These are phyloP conservation scores for Hyaloscypha hepaticicola DNA, from an alignment of 495 filamentous ascomycete genomes.

Conservation along the genomic window DNA sequence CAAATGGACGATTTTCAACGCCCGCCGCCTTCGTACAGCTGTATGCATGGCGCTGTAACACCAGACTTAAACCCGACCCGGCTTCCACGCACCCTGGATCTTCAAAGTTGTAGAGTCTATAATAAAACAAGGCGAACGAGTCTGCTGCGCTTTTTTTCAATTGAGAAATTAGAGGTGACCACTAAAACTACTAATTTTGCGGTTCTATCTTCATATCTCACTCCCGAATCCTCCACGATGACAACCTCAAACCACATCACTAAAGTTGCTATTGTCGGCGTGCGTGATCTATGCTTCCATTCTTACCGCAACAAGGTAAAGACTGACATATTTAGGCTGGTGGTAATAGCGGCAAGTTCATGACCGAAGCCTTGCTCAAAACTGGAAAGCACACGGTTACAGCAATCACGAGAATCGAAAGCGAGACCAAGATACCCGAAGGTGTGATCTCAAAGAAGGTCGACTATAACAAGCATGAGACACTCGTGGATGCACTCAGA, in stretches of 20 bases:
- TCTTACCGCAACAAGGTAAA: neutral
- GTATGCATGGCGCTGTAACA: no score
- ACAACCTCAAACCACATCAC: slow-evolving; percentile 42
- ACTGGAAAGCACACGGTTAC: slow-evolving; percentile 57
- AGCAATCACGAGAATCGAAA: slow-evolving; percentile 50
- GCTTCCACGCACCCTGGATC: no score
- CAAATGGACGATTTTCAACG: no score
- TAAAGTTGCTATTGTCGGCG: slow-evolving; percentile 50
- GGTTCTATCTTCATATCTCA: no score
- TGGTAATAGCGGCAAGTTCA: slow-evolving; percentile 57
- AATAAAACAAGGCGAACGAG: no score
- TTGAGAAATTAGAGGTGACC: no score
- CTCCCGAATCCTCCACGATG: no score
- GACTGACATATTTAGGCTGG: slow-evolving; percentile 45
- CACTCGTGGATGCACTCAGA: slow-evolving; percentile 47
- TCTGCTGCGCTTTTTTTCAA: no score
- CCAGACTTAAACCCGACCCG: no score
- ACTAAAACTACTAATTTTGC: no score
- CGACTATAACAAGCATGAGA: slow-evolving; percentile 52
- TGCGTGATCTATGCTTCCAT: slow-evolving; percentile 32
- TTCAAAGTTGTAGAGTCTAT: no score
- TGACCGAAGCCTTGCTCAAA: slow-evolving; percentile 47
- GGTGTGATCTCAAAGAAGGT: slow-evolving; percentile 43
- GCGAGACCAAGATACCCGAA: slow-evolving; percentile 37
- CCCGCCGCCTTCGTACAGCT: no score